phyloP scores from a whole-genome alignment of 805 yeast species.

The Blastobotrys chiropterorum region DNA sequence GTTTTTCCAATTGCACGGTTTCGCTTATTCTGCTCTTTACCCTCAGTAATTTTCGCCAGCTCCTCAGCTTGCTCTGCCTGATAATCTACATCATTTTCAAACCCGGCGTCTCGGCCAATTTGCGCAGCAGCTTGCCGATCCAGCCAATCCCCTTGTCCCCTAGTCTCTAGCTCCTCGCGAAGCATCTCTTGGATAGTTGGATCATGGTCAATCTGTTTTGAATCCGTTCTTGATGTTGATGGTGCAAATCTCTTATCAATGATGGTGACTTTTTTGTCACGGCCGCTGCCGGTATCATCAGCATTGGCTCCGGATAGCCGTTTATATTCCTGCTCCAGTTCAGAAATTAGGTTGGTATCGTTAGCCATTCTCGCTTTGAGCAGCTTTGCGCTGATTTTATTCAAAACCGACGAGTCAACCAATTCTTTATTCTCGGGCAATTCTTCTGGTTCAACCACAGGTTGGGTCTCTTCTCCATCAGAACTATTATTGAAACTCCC shows the following conservation, averaged over 20 bases:
- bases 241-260: constrained; percentile 7
- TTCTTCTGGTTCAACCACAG: background rate
- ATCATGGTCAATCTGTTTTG: constrained; percentile 4
- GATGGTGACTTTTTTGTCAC: constrained; percentile 8
- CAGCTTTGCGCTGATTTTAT: constrained; percentile 30
- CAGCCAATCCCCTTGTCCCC: constrained; percentile 11
- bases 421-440: background rate
- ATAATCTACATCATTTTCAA: constrained; percentile 37
- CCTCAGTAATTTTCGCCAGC: constrained; percentile 30
- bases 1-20: constrained; percentile 27
- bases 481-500: constrained; percentile 1
- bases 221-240: constrained; percentile 4
- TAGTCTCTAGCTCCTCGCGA: constrained; percentile 25
- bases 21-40: constrained; percentile 27
- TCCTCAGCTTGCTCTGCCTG: constrained; percentile 38
- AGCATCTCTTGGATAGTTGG: constrained; percentile 30
- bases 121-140: constrained; percentile 29
- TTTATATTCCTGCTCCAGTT: constrained; percentile 25
- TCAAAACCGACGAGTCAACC: constrained; percentile 19
- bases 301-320: no score
- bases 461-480: constrained; percentile 2
- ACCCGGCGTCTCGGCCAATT: constrained; percentile 35
- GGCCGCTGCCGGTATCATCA: constrained; percentile 8
- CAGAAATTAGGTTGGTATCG: constrained; percentile 19
- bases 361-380: constrained; percentile 32